Evolutionary conservation across 176 grass and related monocot genomes (phyloP), one percentile per base, ranked within the genome.

Genomic region (Urochloa ruziziensis): DNA sequence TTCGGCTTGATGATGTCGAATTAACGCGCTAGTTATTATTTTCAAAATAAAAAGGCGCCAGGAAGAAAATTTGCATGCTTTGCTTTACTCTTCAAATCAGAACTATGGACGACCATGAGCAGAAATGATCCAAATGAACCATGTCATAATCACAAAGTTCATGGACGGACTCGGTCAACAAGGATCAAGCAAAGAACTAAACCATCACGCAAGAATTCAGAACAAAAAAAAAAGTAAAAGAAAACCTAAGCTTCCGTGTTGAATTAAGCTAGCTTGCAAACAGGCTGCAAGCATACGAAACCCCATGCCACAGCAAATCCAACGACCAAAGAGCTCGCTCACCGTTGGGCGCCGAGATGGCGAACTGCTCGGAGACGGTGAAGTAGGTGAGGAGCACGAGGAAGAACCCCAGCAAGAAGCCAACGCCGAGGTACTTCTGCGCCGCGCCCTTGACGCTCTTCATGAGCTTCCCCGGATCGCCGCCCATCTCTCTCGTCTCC

Each of bases 391-490:
- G 85, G 17, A 93, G 82, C 10, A 96, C 91, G 33, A 93, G 80
- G 89, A 93, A 96, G 90, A 92, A 96, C 25, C 94, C 94, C 13
- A 96, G 86, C 66, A 96, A 24, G 76, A 96, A 96, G 0, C 78
- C 88, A 0, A 85, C 69, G 57, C 94, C 88, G 65, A 92, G 37
- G 53, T 92, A 85, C 75, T 90, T 94, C 29, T 94, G 87, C 24
- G 82, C 85, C 8, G 85, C 70, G 7, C 85, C 83, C 14, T 77
- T 89, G 77, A 94, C 57, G 87, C 6, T 85, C 85, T 85, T 94
- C 51, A 92, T 74, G 27, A 83, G 79, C 90, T 94, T 94, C 70
- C 63, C 74, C 19, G 82, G 80, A 52, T 87, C 89, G 51, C 72
- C 84, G 9, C 77, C 89, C 92, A 94, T 87, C 75, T 19, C 25